Base-by-base conservation (phyloP, 2,329 filamentous ascomycete genomes). In the Phaeophleospora eucalypticola region DNA sequence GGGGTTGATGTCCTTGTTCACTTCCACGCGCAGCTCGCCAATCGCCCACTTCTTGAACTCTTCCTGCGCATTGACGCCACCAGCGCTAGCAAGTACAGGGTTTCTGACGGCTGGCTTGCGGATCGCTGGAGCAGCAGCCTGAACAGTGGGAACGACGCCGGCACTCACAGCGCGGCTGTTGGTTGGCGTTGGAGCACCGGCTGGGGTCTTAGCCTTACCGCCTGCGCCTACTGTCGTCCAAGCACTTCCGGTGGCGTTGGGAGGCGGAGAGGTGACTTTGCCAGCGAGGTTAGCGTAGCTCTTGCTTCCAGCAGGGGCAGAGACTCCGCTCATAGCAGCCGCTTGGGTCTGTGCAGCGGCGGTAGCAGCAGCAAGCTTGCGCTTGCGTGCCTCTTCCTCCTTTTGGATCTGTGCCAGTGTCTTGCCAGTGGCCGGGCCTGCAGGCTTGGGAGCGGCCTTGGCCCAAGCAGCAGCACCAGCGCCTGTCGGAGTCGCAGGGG, bases 221-320 rank as follows among this genome's bases (percentile, higher is more conserved):
- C 90, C 85, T 27, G 91, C 89, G 39, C 93, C 93, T 34, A 98
- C 91, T 0, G 90, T 97, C 9, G 90, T 91, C 93, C 93, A 98
- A 1, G 89, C 89, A 46, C 78, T 74, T 46, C 75, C 67, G n/a
- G 72, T 63, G 17, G 73, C 61, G 12, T 68, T 60, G 12, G 67
- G 53, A 16, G 57, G 36, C 65, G 68, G 62, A 16, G 62, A 52
- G 29, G 77, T 69, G 21, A 75, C 76, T 74, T 96, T 96, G 66
- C 89, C 83, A 4, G 93, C 93, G 20, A 98, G 81, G 66, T 96
- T 93, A 16, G 93, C 91, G 67, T 97, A 97, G 46, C 91, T 86
- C 74, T 97, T 97, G 33, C 87, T 86, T 52, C 71, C 69, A 8
- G 75, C 67, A 15, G 75, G 59, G 19, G 71, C 61, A 24, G 67